Conservation (phyloP, 1,139 yeast species). For the Yamadazyma membranifaciens region DNA sequence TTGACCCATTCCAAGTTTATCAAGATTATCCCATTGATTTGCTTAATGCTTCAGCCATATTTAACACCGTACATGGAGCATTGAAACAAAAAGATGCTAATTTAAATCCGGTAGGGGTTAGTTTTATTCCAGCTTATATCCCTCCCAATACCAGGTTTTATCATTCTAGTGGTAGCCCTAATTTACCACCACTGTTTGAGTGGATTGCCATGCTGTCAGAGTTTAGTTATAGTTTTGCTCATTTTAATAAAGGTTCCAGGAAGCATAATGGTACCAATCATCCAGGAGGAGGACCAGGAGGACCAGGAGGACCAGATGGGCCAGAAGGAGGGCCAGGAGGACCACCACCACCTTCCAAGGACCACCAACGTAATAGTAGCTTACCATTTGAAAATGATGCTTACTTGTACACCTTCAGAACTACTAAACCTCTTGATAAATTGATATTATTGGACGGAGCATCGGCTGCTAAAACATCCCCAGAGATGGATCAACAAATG, state of each 20-base stretch:
- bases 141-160: constrained; percentile 55
- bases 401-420: constrained; percentile 39
- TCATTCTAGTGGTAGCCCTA: constrained; percentile 38
- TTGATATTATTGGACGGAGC: constrained; percentile 56
- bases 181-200: constrained; percentile 44
- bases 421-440: constrained; percentile 41
- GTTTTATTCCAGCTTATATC: constrained; percentile 53
- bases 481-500: constrained; percentile 60
- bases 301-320: too few relatives aligned
- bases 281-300: not conserved
- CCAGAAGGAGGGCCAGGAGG: too few relatives aligned
- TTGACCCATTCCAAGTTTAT: constrained; percentile 6
- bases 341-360: too few relatives aligned
- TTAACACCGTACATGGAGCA: constrained; percentile 51
- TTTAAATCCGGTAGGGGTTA: constrained; percentile 53
- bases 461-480: constrained; percentile 54
- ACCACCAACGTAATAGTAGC: too few relatives aligned
- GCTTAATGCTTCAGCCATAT: constrained; percentile 50
- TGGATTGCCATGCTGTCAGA: constrained; percentile 63
- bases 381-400: constrained; percentile 1
- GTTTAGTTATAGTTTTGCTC: constrained; percentile 49
- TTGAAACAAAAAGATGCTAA: constrained; percentile 48
- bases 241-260: not conserved
- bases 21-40: constrained; percentile 29
- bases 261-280: not conserved